Conservation (phyloP, 495 filamentous ascomycete genomes). For the Baudoinia panamericana region DNA sequence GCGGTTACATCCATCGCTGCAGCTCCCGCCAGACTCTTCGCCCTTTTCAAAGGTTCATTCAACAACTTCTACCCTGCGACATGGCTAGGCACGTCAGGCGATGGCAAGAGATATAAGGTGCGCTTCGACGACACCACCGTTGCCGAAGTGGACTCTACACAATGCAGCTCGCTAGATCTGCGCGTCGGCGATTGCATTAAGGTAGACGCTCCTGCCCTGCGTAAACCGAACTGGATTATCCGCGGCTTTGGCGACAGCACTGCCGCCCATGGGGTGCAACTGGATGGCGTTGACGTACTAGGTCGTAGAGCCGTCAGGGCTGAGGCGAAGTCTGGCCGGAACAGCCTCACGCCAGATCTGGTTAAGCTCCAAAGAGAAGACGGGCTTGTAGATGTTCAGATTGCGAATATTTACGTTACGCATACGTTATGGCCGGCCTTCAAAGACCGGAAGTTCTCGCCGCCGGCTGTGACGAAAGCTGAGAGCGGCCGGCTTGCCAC, state of each 20-base stretch:
- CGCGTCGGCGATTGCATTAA: conserved; percentile 30
- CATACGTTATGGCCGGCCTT: conserved; percentile 26
- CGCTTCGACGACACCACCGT: conserved; percentile 32
- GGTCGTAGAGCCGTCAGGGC: conserved; percentile 26
- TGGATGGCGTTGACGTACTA: conserved; percentile 25
- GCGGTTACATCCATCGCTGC: too few species aligned
- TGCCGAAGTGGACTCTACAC: conserved; percentile 14
- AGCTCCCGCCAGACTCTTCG: conserved; percentile 28
- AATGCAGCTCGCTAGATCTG: conserved; percentile 27
- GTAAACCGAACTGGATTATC: conserved; percentile 27
- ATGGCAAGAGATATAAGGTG: conserved; percentile 17
- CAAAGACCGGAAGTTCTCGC: conserved; percentile 23
- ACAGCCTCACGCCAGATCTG: conserved; percentile 17
- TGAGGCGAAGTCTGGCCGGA: conserved; percentile 20
- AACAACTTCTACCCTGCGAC: conserved; percentile 31
- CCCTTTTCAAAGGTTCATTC: conserved; percentile 27
- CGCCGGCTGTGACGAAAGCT: not conserved
- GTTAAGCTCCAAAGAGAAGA: not conserved
- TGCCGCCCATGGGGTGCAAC: conserved; percentile 10
- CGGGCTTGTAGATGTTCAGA: conserved; percentile 21
- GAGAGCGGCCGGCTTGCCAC: conserved; percentile 11
- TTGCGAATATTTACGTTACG: conserved; percentile 29
- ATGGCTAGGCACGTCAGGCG: conserved; percentile 20
- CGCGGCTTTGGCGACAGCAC: conserved; percentile 25
- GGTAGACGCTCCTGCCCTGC: conserved; percentile 28